Evolutionary conservation across 2,329 filamentous ascomycete genomes (phyloP).

Genomic region (Aureobasidium sp.): DNA sequence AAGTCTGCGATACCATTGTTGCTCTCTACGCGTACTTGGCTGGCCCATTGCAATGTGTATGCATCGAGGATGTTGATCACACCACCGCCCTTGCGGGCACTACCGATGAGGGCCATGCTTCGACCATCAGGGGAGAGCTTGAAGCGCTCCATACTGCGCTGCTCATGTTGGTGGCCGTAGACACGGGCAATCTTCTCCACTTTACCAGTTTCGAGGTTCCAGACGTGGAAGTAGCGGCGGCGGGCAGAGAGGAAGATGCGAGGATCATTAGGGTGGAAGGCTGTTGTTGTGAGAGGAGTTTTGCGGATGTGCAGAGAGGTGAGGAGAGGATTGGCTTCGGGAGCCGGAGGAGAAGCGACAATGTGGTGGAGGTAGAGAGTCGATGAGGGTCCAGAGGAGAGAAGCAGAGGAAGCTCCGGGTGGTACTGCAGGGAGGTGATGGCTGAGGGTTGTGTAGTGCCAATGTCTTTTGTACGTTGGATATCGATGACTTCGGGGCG

Average conservation of each 20-base stretch:
- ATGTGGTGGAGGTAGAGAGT: constrained; percentile 87
- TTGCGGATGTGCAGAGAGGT: constrained; percentile 82
- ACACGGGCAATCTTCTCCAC: constrained; percentile 77
- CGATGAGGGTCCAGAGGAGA: constrained; percentile 80
- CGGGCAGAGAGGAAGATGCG: constrained; percentile 85
- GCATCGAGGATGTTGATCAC: constrained; percentile 79
- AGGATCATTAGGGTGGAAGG: constrained; percentile 65
- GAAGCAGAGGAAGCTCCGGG: constrained; percentile 75
- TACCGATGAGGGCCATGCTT: constrained; percentile 77
- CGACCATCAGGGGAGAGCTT: constrained; percentile 78
- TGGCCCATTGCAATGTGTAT: constrained; percentile 77
- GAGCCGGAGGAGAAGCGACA: constrained; percentile 59
- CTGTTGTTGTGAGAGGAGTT: constrained; percentile 76
- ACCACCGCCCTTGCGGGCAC: constrained; percentile 77
- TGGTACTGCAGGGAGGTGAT: constrained; percentile 86
- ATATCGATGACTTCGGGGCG: constrained; percentile 86
- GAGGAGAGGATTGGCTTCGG: constrained; percentile 77
- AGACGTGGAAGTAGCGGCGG: constrained; percentile 86
- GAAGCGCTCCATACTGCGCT: constrained; percentile 87
- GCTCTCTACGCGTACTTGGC: constrained; percentile 74
- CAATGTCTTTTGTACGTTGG: constrained; percentile 78
- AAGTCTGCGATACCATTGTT: constrained; percentile 82
- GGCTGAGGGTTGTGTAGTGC: constrained; percentile 66
- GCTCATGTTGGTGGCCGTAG: constrained; percentile 69
- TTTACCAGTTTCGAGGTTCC: constrained; percentile 75